Evolutionary conservation across 768 basidiomycete genomes (phyloP).

Genomic region (Arthromyces matolae): DNA sequence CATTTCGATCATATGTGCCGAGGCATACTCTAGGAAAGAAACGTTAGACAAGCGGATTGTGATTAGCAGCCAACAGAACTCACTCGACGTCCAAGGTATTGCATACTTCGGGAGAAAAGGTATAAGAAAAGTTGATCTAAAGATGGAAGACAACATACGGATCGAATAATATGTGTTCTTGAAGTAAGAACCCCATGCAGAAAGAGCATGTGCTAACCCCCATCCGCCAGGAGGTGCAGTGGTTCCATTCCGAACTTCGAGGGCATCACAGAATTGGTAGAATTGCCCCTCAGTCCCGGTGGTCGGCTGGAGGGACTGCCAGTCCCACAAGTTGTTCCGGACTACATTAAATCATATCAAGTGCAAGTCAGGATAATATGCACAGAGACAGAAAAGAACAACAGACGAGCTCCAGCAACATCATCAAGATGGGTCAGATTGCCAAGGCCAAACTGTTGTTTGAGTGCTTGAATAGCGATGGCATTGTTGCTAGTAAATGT

Average conservation of each 20-base stretch:
- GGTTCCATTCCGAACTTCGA: constrained; percentile 58
- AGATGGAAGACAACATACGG: constrained; percentile 32
- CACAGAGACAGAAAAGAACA: not conserved
- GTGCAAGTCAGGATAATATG: not conserved
- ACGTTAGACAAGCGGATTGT: not conserved
- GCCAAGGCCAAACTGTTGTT: constrained; percentile 57
- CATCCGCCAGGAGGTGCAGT: constrained; percentile 50
- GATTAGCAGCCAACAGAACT: constrained; percentile 19
- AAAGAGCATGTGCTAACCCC: constrained; percentile 58
- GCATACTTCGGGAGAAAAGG: constrained; percentile 56
- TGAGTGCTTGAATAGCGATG: constrained; percentile 48
- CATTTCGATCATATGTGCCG: constrained; percentile 38
- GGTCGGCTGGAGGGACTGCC: constrained; percentile 59
- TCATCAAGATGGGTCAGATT: constrained; percentile 61
- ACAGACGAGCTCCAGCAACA: constrained; percentile 54
- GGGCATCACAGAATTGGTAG: constrained; percentile 62
- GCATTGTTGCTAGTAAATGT: constrained; percentile 45
- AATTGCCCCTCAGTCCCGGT: constrained; percentile 45
- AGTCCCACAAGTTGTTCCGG: constrained; percentile 59
- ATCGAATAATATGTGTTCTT: constrained; percentile 41
- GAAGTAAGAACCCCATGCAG: constrained; percentile 61
- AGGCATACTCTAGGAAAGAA: constrained; percentile 32
- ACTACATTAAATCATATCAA: constrained; percentile 47
- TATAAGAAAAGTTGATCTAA: not conserved
- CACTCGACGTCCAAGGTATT: constrained; percentile 44